Evolutionary conservation across 176 grass and related monocot genomes (phyloP).

Genomic region (Triticum urartu): DNA sequence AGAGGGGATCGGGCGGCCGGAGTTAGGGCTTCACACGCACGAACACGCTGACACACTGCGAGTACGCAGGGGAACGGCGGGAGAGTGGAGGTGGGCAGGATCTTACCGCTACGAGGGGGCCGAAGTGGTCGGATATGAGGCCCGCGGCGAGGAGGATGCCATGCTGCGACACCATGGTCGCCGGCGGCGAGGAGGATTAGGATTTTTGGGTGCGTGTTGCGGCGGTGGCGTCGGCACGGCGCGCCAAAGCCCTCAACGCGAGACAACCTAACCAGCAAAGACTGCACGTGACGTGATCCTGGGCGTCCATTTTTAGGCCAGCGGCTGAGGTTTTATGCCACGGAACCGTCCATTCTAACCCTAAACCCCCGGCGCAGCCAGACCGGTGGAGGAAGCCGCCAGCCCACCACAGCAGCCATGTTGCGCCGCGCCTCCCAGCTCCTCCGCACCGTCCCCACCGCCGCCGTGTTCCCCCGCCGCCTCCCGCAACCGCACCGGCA

Average conservation of each 20-base stretch:
- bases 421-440: conserved; percentile 58
- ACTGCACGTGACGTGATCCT: no score
- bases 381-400: background rate
- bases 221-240: no score
- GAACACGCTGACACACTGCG: no score
- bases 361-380: background rate
- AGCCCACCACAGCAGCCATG: conserved; percentile 40
- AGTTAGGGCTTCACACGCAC: no score
- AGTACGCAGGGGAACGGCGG: no score
- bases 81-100: background rate
- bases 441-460: conserved; percentile 21
- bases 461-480: background rate
- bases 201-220: no score
- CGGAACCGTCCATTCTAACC: background rate
- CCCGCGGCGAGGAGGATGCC: conserved; percentile 51
- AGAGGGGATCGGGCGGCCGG: background rate
- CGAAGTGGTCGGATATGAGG: conserved; percentile 75
- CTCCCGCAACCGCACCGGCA: background rate
- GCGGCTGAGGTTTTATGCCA: no score
- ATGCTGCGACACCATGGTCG: conserved; percentile 57
- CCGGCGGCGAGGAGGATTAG: background rate
- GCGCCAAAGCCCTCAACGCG: no score
- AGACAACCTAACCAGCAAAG: no score
- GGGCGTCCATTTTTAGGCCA: no score
- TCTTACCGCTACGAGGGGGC: conserved; percentile 61